Evolutionary conservation across 2,329 filamentous ascomycete genomes (phyloP), one percentile per base, ranked within the genome.

Genomic region (Gremmenia infestans): DNA sequence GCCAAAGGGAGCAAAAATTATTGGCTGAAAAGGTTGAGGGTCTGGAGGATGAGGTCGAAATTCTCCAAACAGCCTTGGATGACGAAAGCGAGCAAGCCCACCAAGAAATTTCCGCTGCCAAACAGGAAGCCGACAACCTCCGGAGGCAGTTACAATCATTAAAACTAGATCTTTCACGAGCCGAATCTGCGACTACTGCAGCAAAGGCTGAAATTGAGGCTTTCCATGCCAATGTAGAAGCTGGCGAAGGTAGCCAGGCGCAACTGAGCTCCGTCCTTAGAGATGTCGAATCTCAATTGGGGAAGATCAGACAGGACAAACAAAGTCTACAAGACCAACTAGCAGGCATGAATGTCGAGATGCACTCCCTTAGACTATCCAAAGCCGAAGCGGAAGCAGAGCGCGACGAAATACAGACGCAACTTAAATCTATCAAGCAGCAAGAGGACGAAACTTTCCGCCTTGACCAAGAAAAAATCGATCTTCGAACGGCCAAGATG

Each of bases 41-140:
- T 7, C 70, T 92, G 19, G 87, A 92, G 67, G 88, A 91, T 61
- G 88, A 91, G 68, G 78, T 91, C n/a, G 85, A 89, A 52, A 81
- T 89, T 28, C 72, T 92, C 14, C 87, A 91, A 68, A 71, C 68
- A n/a, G 70, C 68, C 28, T 55, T 74, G 12, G 71, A 73, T 50
- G 85, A 88, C 50, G 85, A 87, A 68, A 79, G 80, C 45, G 81
- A 86, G 60, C 79, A 81, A 56, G 79, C 80, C 5, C 80, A 74
- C 15, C 71, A 76, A 40, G 76, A 79, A 46, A 67, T 80, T 9
- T 67, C 72, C 50, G 71, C 72, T 46, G 72, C 76, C 14, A 76
- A 74, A 54, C 71, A 77, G 39, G 65, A 72, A 51, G 69, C 71
- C 0, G 73, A 76, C 35, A 62, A 58, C 17, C 68, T 81, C 11